Conservation (phyloP, 768 basidiomycete genomes). For the Mycena albidolilacea region DNA sequence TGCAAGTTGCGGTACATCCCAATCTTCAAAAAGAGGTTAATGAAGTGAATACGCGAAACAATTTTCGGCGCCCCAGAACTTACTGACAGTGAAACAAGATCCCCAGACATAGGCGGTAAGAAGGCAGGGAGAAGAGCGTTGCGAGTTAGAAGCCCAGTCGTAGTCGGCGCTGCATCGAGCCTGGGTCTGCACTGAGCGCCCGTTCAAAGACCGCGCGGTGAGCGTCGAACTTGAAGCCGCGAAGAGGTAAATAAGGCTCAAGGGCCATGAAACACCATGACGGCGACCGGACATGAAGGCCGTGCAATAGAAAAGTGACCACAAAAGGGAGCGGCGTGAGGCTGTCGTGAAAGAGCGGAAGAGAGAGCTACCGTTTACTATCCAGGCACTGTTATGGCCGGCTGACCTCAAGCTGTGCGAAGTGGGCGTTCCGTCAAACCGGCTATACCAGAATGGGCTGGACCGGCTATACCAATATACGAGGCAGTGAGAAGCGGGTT, state of each 20-base stretch:
- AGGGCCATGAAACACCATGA: slow-evolving; percentile 8
- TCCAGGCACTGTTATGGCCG: slow-evolving; percentile 11
- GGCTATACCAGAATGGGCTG: slow-evolving; percentile 20
- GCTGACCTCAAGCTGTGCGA: slow-evolving; percentile 28
- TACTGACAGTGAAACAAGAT: slow-evolving; percentile 54
- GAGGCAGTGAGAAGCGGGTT: not conserved
- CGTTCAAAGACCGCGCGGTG: slow-evolving; percentile 1
- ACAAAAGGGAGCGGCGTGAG: slow-evolving; percentile 21
- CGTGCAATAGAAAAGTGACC: not conserved
- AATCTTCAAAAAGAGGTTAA: slow-evolving; percentile 44
- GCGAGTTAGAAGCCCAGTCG: slow-evolving; percentile 54
- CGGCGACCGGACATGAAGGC: slow-evolving; percentile 22
- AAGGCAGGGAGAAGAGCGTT: slow-evolving; percentile 52
- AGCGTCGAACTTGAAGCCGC: not conserved
- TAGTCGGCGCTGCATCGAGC: slow-evolving; percentile 49
- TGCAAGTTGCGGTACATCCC: slow-evolving; percentile 44
- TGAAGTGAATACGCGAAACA: not conserved
- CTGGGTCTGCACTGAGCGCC: slow-evolving; percentile 31
- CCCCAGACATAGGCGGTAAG: slow-evolving; percentile 54
- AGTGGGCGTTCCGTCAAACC: slow-evolving; percentile 28
- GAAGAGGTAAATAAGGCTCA: slow-evolving; percentile 22
- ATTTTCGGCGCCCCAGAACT: slow-evolving; percentile 35
- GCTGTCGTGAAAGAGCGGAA: slow-evolving; percentile 10
- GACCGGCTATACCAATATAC: slow-evolving; percentile 16
- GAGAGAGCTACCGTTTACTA: slow-evolving; percentile 7